Conservation (phyloP, 2,329 filamentous ascomycete species). For the Cladosporium sp. region DNA sequence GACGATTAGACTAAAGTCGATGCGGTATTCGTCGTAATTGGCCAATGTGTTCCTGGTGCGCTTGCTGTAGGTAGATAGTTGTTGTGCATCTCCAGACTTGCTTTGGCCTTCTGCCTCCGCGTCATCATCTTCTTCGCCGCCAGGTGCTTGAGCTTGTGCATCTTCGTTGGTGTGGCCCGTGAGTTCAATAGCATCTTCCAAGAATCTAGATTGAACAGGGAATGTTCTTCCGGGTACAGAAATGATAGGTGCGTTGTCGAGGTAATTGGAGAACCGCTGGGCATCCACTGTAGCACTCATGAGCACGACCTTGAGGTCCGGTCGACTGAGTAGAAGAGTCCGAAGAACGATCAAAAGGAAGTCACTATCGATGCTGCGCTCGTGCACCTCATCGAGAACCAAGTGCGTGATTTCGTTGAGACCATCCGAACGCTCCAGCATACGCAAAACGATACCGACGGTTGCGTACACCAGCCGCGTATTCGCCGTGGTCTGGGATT, state of each 20-base stretch:
- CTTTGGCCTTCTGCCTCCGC: constrained; percentile 43
- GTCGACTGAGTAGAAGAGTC: constrained; percentile 69
- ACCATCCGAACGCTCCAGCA: constrained; percentile 86
- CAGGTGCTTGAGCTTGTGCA: constrained; percentile 45
- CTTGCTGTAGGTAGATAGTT: constrained; percentile 67
- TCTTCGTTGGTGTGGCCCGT: constrained; percentile 68
- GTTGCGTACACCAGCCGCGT: constrained; percentile 87
- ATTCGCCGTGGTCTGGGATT: constrained; percentile 76
- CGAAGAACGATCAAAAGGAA: constrained; percentile 90
- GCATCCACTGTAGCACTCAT: constrained; percentile 98
- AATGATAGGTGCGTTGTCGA: constrained; percentile 78
- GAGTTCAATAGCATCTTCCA: constrained; percentile 88
- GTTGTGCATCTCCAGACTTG: constrained; percentile 45
- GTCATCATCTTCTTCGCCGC: constrained; percentile 44
- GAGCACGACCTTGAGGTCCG: constrained; percentile 83
- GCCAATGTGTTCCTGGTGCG: constrained; percentile 70
- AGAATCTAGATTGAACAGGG: constrained; percentile 78
- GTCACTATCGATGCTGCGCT: constrained; percentile 93
- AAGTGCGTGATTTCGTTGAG: constrained; percentile 87
- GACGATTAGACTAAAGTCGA: constrained; percentile 82
- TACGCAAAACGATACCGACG: constrained; percentile 89
- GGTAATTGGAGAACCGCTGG: constrained; percentile 81
- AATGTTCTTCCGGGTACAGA: constrained; percentile 92
- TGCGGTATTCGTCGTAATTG: constrained; percentile 82
- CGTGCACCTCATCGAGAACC: constrained; percentile 95